Evolutionary conservation across 2,329 filamentous ascomycete species (phyloP).

Genomic region (Fusarium tjaetaba): DNA sequence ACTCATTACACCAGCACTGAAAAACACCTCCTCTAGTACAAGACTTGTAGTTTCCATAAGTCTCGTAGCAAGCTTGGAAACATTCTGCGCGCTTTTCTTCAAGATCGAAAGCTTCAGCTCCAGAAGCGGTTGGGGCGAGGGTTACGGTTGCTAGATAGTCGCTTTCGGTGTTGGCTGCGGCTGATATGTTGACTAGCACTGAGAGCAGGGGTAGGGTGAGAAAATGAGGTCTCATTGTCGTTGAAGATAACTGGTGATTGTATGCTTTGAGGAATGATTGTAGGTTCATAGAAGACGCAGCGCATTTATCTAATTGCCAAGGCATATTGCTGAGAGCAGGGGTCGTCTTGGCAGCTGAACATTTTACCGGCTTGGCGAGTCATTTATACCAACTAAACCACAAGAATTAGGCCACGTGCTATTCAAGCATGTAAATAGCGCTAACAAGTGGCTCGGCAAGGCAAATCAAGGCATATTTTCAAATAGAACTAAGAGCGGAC

Average conservation of each 20-base stretch:
- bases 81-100: conserved; percentile 4
- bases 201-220: not conserved
- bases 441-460: not conserved
- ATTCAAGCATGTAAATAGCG: not conserved
- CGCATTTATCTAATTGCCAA: not conserved
- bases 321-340: not conserved
- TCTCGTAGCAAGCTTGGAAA: conserved; percentile 10
- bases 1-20: conserved; percentile 13
- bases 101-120: not conserved
- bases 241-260: too few relatives aligned
- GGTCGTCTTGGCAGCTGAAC: not conserved
- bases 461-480: not conserved
- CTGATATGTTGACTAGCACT: fast-evolving
- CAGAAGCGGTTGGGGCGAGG: not conserved
- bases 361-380: not conserved
- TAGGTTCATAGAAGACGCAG: not conserved
- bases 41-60: not conserved
- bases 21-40: not conserved
- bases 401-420: not conserved
- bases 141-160: not conserved
- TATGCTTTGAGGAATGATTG: fast-evolving
- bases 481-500: fast-evolving
- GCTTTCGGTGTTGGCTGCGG: not conserved
- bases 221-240: not conserved
- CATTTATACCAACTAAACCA: not conserved